phyloP scores from a whole-genome alignment of 768 basidiomycete genomes.

The Leccinellum rugosiceps region DNA sequence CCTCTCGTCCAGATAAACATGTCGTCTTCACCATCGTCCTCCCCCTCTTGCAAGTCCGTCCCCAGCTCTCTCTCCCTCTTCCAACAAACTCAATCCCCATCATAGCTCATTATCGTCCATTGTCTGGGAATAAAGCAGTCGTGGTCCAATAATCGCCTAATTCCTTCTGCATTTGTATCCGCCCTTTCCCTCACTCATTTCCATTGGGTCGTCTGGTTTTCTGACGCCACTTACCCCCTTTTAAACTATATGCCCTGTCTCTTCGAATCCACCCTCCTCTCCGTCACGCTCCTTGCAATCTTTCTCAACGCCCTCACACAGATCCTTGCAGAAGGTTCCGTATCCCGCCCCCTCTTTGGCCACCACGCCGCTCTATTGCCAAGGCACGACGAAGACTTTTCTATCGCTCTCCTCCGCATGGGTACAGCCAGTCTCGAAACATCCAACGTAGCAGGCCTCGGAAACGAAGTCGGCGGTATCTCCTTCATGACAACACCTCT shows the following conservation, averaged over 20 bases:
- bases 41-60: conserved; percentile 65
- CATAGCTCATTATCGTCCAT: conserved; percentile 61
- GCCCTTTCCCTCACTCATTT: conserved; percentile 63
- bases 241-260: conserved; percentile 73
- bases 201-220: conserved; percentile 54
- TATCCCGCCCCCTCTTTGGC: conserved; percentile 61
- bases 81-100: background rate
- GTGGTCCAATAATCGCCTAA: conserved; percentile 63
- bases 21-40: conserved; percentile 69
- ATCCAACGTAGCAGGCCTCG: conserved; percentile 65
- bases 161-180: conserved; percentile 65
- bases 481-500: conserved; percentile 16
- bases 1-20: conserved; percentile 69
- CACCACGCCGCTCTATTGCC: conserved; percentile 41
- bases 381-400: conserved; percentile 70
- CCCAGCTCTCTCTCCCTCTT: background rate
- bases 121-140: conserved; percentile 59
- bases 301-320: conserved; percentile 63
- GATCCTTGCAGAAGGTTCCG: conserved; percentile 55
- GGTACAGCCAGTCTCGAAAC: conserved; percentile 76
- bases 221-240: conserved; percentile 54
- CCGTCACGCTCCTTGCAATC: conserved; percentile 56
- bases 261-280: conserved; percentile 62
- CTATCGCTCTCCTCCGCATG: conserved; percentile 64
- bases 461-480: conserved; percentile 68